Conservation (phyloP, 2,329 filamentous ascomycete species). For the Xylariaceae sp. region DNA sequence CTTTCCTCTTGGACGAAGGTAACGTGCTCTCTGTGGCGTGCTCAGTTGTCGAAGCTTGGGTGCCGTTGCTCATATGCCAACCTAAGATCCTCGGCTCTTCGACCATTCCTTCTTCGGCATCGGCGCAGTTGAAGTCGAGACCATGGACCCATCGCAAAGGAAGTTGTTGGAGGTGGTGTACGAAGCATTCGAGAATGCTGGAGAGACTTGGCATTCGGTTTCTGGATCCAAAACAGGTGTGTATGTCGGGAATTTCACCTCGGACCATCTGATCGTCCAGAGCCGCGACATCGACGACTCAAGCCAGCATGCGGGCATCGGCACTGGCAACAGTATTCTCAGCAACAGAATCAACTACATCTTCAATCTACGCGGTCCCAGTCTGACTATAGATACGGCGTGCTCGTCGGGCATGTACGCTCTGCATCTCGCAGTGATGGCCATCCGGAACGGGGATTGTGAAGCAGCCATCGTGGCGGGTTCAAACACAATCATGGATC, state of each 20-base stretch:
- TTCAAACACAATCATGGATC: conserved; percentile 25
- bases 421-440: conserved; percentile 23
- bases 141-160: conserved; percentile 36
- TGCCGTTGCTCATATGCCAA: conserved; percentile 8
- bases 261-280: conserved; percentile 22
- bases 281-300: conserved; percentile 11
- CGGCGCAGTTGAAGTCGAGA: conserved; percentile 21
- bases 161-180: conserved; percentile 31
- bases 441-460: conserved; percentile 16
- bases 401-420: conserved; percentile 34
- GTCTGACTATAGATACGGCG: conserved; percentile 34
- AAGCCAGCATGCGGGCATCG: conserved; percentile 13
- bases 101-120: conserved; percentile 31
- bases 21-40: too few relatives aligned
- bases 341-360: conserved; percentile 27
- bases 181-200: conserved; percentile 31
- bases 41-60: too few relatives aligned
- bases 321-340: conserved; percentile 13
- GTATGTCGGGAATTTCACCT: conserved; percentile 25
- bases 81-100: conserved; percentile 21
- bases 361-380: conserved; percentile 32
- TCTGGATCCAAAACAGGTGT: conserved; percentile 26
- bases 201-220: conserved; percentile 15
- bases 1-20: too few relatives aligned
- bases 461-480: conserved; percentile 28